Conservation (phyloP, 129 eudicot species). For the Silybum marianum region DNA sequence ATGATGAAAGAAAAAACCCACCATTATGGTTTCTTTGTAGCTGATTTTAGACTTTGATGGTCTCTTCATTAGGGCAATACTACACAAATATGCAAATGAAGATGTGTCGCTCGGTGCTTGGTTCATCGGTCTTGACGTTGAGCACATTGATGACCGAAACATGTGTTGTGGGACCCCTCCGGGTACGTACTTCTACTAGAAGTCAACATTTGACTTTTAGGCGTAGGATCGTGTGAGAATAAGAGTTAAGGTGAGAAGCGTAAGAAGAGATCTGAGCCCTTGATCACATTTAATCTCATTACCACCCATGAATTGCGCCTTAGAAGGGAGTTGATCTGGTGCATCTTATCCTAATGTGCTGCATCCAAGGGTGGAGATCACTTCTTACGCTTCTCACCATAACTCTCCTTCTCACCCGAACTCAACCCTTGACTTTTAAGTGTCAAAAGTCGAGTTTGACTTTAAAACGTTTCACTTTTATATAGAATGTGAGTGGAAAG, state of each 20-base stretch:
- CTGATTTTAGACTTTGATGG: background rate
- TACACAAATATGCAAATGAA: constrained; percentile 71
- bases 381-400: no score
- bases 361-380: no score
- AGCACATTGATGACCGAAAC: constrained; percentile 61
- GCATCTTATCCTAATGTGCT: no score
- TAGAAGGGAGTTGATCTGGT: no score
- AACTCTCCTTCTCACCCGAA: no score
- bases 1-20: no score
- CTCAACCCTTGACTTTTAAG: no score
- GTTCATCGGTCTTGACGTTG: constrained; percentile 63
- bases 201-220: constrained; percentile 12
- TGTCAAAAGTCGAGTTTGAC: constrained; percentile 16
- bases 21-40: background rate
- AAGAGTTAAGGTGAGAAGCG: no score
- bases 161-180: constrained; percentile 72
- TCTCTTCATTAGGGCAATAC: constrained; percentile 40
- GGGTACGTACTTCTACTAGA: constrained; percentile 26
- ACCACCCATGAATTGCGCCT: no score
- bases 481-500: constrained; percentile 60
- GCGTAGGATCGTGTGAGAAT: no score
- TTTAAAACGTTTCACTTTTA: background rate
- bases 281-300: no score
- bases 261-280: no score
- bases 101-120: constrained; percentile 67